Evolutionary conservation across 495 filamentous ascomycete genomes (phyloP), one percentile per base, ranked within the genome.

Genomic region (Tuber borchii): DNA sequence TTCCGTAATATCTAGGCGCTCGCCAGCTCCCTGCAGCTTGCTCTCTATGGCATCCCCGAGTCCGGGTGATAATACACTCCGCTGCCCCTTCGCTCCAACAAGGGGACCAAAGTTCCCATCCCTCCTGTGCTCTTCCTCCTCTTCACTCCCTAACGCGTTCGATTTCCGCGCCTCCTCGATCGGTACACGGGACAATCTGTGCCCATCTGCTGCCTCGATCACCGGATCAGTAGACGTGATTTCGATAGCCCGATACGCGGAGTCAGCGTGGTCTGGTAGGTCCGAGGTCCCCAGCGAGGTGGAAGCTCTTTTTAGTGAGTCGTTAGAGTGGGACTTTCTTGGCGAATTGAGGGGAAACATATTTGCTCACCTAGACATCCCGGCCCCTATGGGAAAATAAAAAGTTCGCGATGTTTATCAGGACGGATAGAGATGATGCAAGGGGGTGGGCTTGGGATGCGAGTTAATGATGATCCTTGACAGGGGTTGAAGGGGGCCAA

Each of bases 161-260:
- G 93, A 85, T 83, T 90, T 90, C 72, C 87, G 82, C 7, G 92
- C 91, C 83, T 93, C 91, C 7, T 85, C 84, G 0, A 91, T 77
- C 5, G 90, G 91, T 2, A 92, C 89, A 1, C 87, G 86, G 0
- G 92, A 91, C 26, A 93, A 81, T 26, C 90, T 85, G 73, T 86
- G 86, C 22, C 91, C 90, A 82, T 90, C 87, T 16, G 88, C 86
- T 7, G 90, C 91, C 65, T 88, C 84, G 71, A 93, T 88, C n/a
- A 93, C 88, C 0, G 91, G 89, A 84, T 93, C 91, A 70, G 89
- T 87, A 0, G 89, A 85, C 2, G 91, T 93, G 69, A 93, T 85
- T n/a, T 81, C 78, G 14, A 82, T 44, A 79, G 82, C 44, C 70
- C 72, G 71, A 78, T 80, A 43, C 71, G 77, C 70, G 39, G 73